Evolutionary conservation across 306 rosid species (phyloP), one percentile per base, ranked within the genome.

Genomic region (Rosa chinensis): DNA sequence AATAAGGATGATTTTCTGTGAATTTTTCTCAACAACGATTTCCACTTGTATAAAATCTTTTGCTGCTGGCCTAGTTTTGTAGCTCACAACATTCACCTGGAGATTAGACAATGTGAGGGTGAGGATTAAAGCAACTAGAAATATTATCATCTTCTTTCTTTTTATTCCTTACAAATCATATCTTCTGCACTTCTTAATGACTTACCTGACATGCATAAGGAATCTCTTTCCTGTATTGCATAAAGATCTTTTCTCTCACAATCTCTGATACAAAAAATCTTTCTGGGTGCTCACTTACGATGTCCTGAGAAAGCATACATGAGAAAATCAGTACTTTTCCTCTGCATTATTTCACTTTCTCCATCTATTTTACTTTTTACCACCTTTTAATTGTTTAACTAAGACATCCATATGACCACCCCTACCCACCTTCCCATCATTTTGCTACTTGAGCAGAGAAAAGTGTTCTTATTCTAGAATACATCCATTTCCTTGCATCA

Each of bases 241-340:
- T 86, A 81, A 95, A 93, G 78, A 95, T 95, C 90, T 95, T 95
- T 82, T 95, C 99, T 84, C 99, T 89, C 59, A 95, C 85, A 53
- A 95, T 95, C 84, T 93, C 99, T 71, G 94, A 83, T 8, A 95
- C 90, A 80, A 95, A 95, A 85, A 95, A 95, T 86, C 99, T 86
- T 84, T 95, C 99, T 18, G 98, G 98, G 82, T 93, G 99, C 79
- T 95, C 98, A 74, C 99, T 95, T 82, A 95, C 89, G 63, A 91
- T 93, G 79, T 88, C 99, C 99, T 95, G 91, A 62, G 78, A 82
- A 85, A 49, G 77, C 79, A 90, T 42, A 72, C 74, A 80, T 20
- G 56, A 79, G 44, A 78, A 72, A 52, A 74, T 66, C 71, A 73
- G 88, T 39, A 73, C 75, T n/a, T 67, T 14, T 81, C 73, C 4